These are phyloP conservation scores for Phytophthora sojae DNA, from an alignment of 352 stramenopile species.

Conservation along the genomic window DNA sequence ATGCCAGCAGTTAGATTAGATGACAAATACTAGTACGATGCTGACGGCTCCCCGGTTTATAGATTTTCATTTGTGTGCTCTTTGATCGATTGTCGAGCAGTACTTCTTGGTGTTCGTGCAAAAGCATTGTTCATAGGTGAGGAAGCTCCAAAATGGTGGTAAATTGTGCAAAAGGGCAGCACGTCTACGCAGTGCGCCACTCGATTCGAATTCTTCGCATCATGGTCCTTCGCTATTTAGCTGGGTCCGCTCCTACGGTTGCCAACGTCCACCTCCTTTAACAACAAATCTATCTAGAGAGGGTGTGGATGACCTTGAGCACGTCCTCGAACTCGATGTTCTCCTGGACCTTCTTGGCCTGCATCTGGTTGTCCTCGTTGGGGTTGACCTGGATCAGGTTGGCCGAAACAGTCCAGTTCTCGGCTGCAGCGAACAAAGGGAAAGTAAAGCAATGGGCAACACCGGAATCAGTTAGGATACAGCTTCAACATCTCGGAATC, in stretches of 20 bases:
- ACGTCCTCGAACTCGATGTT: constrained; percentile 89
- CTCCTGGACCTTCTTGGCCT: constrained; percentile 89
- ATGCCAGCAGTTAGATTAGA: constrained; percentile 45
- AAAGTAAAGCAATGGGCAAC: background rate
- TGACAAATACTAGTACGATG: constrained; percentile 29
- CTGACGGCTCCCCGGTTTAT: constrained; percentile 31
- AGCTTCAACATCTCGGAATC: constrained; percentile 17
- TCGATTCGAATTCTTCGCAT: constrained; percentile 28
- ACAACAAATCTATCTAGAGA: constrained; percentile 87
- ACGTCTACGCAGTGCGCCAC: constrained; percentile 22
- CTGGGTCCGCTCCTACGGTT: constrained; percentile 20
- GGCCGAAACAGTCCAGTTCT: constrained; percentile 75
- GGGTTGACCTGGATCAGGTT: constrained; percentile 63
- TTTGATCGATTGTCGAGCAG: constrained; percentile 1
- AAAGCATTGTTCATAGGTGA: background rate
- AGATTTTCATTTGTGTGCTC: constrained; percentile 34
- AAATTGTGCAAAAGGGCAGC: constrained; percentile 32
- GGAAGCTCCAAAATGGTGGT: background rate
- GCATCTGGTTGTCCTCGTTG: constrained; percentile 89
- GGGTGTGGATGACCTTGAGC: constrained; percentile 86
- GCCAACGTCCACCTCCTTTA: constrained; percentile 28
- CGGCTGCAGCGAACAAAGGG: constrained; percentile 39
- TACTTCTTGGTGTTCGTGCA: constrained; percentile 10
- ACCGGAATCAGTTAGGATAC: constrained; percentile 22
- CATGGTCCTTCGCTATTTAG: constrained; percentile 29